Percentiles rank a stretch among this genome's conserved stretches.
Evolutionary conservation across 371 early-diverging fungal genomes (phyloP).

Genomic region (Lichtheimia ramosa): DNA sequence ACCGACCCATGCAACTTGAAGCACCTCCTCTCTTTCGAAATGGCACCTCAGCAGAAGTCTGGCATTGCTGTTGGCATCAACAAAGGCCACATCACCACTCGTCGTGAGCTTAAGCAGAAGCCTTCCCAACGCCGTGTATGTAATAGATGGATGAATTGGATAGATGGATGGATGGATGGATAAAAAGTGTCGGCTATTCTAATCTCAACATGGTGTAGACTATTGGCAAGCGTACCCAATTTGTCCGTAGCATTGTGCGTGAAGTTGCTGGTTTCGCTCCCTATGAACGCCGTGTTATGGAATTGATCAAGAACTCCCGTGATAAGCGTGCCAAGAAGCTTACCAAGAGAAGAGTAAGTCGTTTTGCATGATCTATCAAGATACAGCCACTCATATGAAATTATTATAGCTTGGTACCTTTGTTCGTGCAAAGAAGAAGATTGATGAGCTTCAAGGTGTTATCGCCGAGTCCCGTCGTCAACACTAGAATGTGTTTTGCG

Average conservation of each 20-base stretch:
- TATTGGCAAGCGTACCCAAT: slow-evolving; percentile 82
- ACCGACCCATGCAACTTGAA: no score
- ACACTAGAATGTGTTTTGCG: slow-evolving; percentile 6
- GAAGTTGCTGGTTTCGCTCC: slow-evolving; percentile 98
- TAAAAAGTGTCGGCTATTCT: background rate
- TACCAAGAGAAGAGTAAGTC: slow-evolving; percentile 92
- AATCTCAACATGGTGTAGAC: slow-evolving; percentile 35
- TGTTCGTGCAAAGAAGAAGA: slow-evolving; percentile 97
- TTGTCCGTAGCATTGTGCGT: slow-evolving; percentile 93
- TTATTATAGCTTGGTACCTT: slow-evolving; percentile 86
- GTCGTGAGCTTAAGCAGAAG: slow-evolving; percentile 77
- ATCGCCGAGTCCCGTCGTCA: slow-evolving; percentile 95
- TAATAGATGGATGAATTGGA: slow-evolving; percentile 36
- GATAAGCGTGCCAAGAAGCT: slow-evolving; percentile 99
- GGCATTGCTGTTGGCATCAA: slow-evolving; percentile 81
- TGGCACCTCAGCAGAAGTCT: slow-evolving; percentile 46
- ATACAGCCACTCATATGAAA: background rate
- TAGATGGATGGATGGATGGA: slow-evolving; percentile 14
- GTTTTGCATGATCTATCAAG: background rate
- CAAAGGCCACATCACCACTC: slow-evolving; percentile 87
- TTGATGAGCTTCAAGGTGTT: slow-evolving; percentile 93
- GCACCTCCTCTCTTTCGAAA: slow-evolving; percentile 4
- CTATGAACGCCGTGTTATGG: slow-evolving; percentile 98
- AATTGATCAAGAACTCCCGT: slow-evolving; percentile 99
- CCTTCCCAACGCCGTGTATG: slow-evolving; percentile 74